phyloP scores from a whole-genome alignment of 192 early-diverging fungal species.

The Linnemannia zychae region DNA sequence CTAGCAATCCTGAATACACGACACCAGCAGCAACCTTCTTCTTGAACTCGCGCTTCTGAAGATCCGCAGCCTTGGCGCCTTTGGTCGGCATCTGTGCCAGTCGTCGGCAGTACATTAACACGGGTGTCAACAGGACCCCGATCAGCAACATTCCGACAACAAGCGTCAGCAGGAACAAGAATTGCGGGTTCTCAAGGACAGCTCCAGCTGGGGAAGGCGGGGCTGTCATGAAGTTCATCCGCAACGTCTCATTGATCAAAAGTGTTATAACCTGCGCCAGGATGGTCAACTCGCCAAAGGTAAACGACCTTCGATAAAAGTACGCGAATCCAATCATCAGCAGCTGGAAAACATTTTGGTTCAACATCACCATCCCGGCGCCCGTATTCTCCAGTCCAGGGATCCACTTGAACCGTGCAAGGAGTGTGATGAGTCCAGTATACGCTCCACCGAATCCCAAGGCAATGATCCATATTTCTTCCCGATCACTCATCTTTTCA shows the following conservation, averaged over 20 bases:
- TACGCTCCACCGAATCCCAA: constrained; percentile 44
- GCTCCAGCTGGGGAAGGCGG: constrained; percentile 10
- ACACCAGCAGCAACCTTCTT: constrained; percentile 60
- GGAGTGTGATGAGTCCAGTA: constrained; percentile 26
- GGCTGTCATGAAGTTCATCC: constrained; percentile 27
- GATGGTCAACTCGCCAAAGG: constrained; percentile 75
- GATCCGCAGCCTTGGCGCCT: constrained; percentile 43
- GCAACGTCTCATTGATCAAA: constrained; percentile 53
- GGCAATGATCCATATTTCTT: constrained; percentile 57
- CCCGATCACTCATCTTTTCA: constrained; percentile 49
- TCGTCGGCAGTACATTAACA: constrained; percentile 64
- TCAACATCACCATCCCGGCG: constrained; percentile 50
- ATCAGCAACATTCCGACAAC: constrained; percentile 80
- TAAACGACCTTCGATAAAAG: constrained; percentile 69
- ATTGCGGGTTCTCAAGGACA: constrained; percentile 50
- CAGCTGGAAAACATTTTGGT: constrained; percentile 56
- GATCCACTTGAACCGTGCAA: constrained; percentile 45
- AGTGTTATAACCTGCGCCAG: constrained; percentile 70
- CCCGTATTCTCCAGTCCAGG: constrained; percentile 43
- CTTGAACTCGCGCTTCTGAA: constrained; percentile 44
- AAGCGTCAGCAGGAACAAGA: constrained; percentile 70
- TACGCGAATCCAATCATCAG: constrained; percentile 49
- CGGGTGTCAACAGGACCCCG: constrained; percentile 64
- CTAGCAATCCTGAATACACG: constrained; percentile 54
- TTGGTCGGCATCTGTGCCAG: constrained; percentile 64